Conservation (phyloP, 1,139 yeast species). For the Candida buenavistaensis region DNA sequence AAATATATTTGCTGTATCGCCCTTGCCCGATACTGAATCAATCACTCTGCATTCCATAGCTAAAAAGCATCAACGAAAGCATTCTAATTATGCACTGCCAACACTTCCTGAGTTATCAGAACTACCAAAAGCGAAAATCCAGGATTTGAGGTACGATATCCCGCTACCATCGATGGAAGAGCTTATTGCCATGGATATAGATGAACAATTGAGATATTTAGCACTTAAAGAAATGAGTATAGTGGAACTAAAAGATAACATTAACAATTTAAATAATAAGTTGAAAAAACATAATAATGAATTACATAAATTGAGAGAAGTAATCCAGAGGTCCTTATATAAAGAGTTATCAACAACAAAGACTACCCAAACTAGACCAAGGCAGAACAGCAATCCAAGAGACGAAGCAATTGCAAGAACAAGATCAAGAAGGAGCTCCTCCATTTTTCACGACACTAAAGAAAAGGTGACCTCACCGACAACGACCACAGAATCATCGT, state of each 20-base stretch:
- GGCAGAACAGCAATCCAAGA: conserved; percentile 31
- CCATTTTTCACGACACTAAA: conserved; percentile 1
- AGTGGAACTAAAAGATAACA: conserved; percentile 55
- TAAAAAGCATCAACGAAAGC: conserved; percentile 5
- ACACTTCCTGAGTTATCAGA: conserved; percentile 7
- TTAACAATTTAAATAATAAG: conserved; percentile 34
- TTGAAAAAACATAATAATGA: conserved; percentile 43
- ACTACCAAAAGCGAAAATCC: background rate
- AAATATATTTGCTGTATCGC: conserved; percentile 16
- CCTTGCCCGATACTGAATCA: conserved; percentile 2
- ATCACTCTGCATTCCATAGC: conserved; percentile 2
- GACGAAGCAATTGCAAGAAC: conserved; percentile 39
- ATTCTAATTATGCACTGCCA: conserved; percentile 2
- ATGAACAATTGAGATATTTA: conserved; percentile 55
- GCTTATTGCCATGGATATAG: conserved; percentile 38
- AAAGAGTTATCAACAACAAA: conserved; percentile 25
- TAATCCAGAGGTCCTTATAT: conserved; percentile 42
- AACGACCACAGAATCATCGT: conserved; percentile 10
- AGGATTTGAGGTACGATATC: conserved; percentile 26
- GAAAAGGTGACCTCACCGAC: background rate
- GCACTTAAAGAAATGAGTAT: conserved; percentile 65
- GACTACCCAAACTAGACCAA: conserved; percentile 16
- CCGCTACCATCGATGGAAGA: conserved; percentile 36
- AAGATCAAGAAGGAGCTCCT: conserved; percentile 20
- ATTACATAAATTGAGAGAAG: conserved; percentile 45